A percentile compares a stretch with the other conserved stretches of the same genome.
These are phyloP conservation scores for Aspergillus brasiliensis DNA, from an alignment of 2,329 filamentous ascomycete species.

Conservation along the genomic window DNA sequence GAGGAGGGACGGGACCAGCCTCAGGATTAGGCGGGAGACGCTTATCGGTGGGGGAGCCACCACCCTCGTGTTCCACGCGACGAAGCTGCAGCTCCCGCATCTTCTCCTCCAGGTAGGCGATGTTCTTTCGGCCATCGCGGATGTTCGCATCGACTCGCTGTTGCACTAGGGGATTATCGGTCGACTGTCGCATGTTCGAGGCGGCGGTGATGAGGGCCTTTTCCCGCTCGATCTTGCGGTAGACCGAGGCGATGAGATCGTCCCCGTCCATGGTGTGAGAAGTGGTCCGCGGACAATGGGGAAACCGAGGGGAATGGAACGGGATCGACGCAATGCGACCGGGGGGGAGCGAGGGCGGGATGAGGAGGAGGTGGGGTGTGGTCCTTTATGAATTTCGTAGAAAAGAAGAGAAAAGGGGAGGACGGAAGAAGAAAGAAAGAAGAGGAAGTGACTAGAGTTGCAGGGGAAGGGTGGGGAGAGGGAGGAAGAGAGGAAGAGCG, in stretches of 20 bases:
- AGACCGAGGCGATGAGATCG: conserved; percentile 74
- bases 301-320: conserved; percentile 16
- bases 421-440: background rate
- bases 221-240: conserved; percentile 97
- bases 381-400: no score
- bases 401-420: background rate
- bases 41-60: conserved; percentile 50
- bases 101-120: conserved; percentile 93
- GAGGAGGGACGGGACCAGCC: conserved; percentile 64
- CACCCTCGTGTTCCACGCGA: conserved; percentile 43
- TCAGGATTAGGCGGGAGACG: conserved; percentile 49
- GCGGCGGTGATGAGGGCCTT: conserved; percentile 92
- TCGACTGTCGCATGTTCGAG: conserved; percentile 92
- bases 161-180: conserved; percentile 87
- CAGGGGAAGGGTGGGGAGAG: conserved; percentile 1
- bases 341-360: background rate
- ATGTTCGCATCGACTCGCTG: conserved; percentile 92
- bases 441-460: background rate
- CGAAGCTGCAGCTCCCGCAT: conserved; percentile 86
- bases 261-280: conserved; percentile 57
- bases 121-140: conserved; percentile 87
- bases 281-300: conserved; percentile 21
- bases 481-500: background rate
- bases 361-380: no score
- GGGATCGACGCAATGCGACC: conserved; percentile 14